Evolutionary conservation across 2,329 filamentous ascomycete species (phyloP).

Genomic region (Beauveria caledonica): DNA sequence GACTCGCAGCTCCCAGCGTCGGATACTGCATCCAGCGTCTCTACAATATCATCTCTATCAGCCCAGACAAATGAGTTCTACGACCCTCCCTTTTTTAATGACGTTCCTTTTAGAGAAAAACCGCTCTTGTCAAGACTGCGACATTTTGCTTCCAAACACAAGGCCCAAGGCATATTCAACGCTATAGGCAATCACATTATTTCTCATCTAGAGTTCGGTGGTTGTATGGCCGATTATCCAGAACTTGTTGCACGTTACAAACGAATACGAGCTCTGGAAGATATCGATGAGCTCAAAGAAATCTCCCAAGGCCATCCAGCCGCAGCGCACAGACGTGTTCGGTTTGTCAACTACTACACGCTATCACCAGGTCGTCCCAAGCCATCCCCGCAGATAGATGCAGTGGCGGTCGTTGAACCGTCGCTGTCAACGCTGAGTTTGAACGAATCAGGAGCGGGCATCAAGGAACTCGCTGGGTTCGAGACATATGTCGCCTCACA

Average conservation of each 20-base stretch:
- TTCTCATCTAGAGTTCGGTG: constrained; percentile 77
- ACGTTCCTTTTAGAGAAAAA: constrained; percentile 59
- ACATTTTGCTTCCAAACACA: constrained; percentile 78
- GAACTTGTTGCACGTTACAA: constrained; percentile 64
- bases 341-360: constrained; percentile 88
- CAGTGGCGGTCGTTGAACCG: not conserved
- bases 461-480: not conserved
- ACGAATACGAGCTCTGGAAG: constrained; percentile 62
- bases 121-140: constrained; percentile 59
- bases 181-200: constrained; percentile 67
- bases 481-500: not conserved
- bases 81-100: constrained; percentile 69
- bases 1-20: not conserved
- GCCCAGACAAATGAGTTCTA: constrained; percentile 51
- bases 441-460: not conserved
- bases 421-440: not conserved
- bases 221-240: constrained; percentile 68
- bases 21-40: constrained; percentile 7
- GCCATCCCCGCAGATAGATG: constrained; percentile 5
- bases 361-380: constrained; percentile 69
- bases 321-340: constrained; percentile 43
- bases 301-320: constrained; percentile 14
- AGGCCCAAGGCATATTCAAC: constrained; percentile 55
- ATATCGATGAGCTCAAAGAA: constrained; percentile 48
- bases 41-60: constrained; percentile 7